phyloP scores from a whole-genome alignment of 2,329 filamentous ascomycete species.

The Colletotrichum sp. region DNA sequence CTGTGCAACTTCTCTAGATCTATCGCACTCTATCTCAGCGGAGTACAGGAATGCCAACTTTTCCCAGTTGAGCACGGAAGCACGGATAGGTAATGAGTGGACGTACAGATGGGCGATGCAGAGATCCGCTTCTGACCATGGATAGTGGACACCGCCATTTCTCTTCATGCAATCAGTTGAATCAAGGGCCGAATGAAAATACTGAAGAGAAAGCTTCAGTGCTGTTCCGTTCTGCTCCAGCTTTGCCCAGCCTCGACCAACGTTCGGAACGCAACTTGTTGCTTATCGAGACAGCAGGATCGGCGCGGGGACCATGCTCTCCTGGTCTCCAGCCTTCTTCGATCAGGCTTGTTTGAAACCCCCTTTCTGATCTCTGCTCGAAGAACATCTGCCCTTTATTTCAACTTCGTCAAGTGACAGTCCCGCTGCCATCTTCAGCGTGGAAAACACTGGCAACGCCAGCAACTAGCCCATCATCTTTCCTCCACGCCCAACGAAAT shows the following conservation, averaged over 20 bases:
- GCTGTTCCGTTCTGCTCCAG: background rate
- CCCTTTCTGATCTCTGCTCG: background rate
- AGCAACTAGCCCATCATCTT: conserved; percentile 5
- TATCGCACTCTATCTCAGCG: background rate
- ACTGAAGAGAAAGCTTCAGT: background rate
- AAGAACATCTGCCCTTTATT: background rate
- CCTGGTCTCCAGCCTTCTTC: background rate
- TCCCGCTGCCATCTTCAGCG: background rate
- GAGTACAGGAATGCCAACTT: background rate
- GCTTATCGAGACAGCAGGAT: background rate
- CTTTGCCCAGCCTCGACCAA: background rate
- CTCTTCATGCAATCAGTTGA: background rate
- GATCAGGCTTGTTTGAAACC: background rate
- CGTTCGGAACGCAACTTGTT: background rate
- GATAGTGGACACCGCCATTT: conserved; percentile 13
- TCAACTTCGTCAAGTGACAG: conserved; percentile 12
- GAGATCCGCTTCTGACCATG: conserved; percentile 8
- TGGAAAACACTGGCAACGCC: background rate
- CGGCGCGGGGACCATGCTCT: background rate
- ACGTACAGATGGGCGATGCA: background rate
- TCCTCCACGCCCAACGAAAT: background rate
- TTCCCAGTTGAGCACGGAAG: background rate
- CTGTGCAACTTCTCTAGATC: background rate
- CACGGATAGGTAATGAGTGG: background rate
- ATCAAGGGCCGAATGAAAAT: background rate